Conservation (phyloP, 176 grass and related monocot genomes). For the Musa beccarii region DNA sequence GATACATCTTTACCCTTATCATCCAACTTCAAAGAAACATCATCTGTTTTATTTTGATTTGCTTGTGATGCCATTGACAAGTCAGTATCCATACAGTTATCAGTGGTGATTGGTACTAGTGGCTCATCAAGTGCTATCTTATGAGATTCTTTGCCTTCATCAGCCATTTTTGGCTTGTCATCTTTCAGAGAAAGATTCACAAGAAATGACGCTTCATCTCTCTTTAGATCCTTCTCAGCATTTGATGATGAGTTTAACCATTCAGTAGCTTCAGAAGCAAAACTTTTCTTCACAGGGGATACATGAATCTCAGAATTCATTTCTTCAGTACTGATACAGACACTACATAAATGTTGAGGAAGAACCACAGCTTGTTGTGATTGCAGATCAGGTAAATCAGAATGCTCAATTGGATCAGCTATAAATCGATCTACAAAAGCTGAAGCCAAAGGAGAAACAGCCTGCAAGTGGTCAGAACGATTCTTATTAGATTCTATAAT, state of each 20-base stretch:
- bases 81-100: background rate
- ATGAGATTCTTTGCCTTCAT: background rate
- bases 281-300: background rate
- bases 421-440: conserved; percentile 7
- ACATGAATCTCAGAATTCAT: background rate
- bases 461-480: conserved; percentile 5
- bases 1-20: background rate
- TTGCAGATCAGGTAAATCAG: conserved; percentile 10
- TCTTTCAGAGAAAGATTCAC: background rate
- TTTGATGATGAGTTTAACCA: conserved; percentile 3
- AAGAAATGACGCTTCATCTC: conserved; percentile 3
- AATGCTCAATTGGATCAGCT: conserved; percentile 41
- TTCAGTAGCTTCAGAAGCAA: background rate
- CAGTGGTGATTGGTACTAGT: background rate
- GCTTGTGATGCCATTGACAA: background rate
- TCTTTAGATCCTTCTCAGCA: background rate
- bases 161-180: background rate
- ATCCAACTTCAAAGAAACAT: background rate
- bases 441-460: conserved; percentile 35
- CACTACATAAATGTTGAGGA: background rate
- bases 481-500: background rate
- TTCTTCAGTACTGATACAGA: background rate
- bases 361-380: background rate
- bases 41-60: conserved; percentile 6
- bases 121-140: conserved; percentile 2